phyloP scores from a whole-genome alignment of 106 monocot species.

The Ottelia alismoides region DNA sequence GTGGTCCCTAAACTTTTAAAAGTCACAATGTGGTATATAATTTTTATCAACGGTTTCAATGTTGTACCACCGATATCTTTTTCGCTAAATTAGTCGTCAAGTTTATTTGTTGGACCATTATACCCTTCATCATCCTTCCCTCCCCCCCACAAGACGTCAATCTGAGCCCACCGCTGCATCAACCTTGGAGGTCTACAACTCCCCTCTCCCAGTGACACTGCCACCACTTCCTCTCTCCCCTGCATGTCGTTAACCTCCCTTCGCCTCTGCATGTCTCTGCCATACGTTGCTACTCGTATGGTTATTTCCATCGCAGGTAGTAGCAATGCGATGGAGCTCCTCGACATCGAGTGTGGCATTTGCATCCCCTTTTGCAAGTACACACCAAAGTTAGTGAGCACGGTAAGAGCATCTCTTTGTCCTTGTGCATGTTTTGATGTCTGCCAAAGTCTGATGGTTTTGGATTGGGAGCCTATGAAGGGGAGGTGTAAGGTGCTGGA shows the following conservation, averaged over 20 bases:
- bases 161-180: too few relatives aligned
- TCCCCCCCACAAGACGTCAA: too few relatives aligned
- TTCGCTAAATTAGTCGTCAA: too few relatives aligned
- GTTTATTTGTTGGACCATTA: too few relatives aligned
- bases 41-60: too few relatives aligned
- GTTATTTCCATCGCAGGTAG: too few relatives aligned
- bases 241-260: background rate
- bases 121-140: too few relatives aligned
- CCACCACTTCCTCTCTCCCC: background rate
- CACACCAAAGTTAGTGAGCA: slow-evolving; percentile 55
- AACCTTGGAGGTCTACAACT: slow-evolving; percentile 4
- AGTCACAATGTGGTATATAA: too few relatives aligned
- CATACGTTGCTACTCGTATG: too few relatives aligned
- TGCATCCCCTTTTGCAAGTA: slow-evolving; percentile 92
- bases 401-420: slow-evolving; percentile 21
- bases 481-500: slow-evolving; percentile 70
- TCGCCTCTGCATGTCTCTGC: too few relatives aligned
- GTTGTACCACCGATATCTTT: too few relatives aligned
- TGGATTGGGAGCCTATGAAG: slow-evolving; percentile 10
- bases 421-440: background rate
- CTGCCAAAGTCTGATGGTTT: background rate
- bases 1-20: too few relatives aligned
- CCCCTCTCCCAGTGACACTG: background rate
- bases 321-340: slow-evolving; percentile 74
- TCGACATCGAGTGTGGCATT: slow-evolving; percentile 93